A percentile compares a stretch with the other conserved stretches of the same genome.
Conservation (phyloP, 129 eudicot genomes). For the Arctium lappa region DNA sequence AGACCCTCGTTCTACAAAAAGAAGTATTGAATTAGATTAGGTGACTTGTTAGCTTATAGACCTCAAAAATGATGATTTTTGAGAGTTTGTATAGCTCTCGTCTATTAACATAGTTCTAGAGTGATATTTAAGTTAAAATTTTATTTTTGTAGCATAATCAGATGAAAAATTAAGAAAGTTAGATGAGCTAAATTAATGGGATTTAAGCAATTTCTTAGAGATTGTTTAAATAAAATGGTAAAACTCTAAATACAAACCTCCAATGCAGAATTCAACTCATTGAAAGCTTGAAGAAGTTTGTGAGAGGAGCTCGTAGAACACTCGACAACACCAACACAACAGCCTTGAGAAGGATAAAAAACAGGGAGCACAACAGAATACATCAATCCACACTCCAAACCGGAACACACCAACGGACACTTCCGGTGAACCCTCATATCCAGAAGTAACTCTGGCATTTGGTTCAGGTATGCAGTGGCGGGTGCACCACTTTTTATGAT, state of each 20-base stretch:
- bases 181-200: not conserved
- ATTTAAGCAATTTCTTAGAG: not conserved
- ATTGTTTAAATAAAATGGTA: not conserved
- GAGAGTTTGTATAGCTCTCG: no score
- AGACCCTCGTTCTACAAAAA: slow-evolving; percentile 3
- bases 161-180: no score
- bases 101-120: no score
- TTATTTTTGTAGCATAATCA: no score
- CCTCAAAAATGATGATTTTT: no score
- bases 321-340: slow-evolving; percentile 16
- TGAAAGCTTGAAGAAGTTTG: not conserved
- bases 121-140: no score
- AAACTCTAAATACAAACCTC: not conserved
- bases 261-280: not conserved
- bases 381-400: not conserved
- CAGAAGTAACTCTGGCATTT: not conserved
- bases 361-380: not conserved
- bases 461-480: not conserved
- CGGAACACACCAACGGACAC: not conserved
- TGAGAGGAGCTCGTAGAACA: not conserved
- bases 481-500: not conserved
- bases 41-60: not conserved
- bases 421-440: not conserved
- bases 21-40: not conserved
- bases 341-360: not conserved